phyloP scores from a whole-genome alignment of 352 stramenopile genomes.

The Globisporangium orthogonon region DNA sequence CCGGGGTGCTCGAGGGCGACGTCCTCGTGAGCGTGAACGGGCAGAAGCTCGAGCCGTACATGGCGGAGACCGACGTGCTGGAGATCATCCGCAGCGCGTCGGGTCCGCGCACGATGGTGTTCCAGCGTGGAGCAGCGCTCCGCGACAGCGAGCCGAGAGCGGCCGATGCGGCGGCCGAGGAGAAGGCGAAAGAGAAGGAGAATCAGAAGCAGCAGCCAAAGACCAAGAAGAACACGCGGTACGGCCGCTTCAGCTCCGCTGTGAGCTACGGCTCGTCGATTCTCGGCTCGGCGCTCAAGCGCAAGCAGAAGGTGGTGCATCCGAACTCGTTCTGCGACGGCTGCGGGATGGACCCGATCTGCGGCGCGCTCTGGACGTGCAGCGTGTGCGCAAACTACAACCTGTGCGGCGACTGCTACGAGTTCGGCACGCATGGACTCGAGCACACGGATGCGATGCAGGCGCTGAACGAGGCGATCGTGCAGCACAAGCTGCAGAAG shows the following conservation, averaged over 20 bases:
- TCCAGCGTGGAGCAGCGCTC: conserved; percentile 26
- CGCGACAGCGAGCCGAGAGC: conserved; percentile 28
- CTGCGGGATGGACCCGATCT: conserved; percentile 65
- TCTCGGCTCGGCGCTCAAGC: conserved; percentile 56
- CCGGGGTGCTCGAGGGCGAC: conserved; percentile 51
- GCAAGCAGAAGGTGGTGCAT: conserved; percentile 63
- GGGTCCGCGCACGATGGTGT: conserved; percentile 46
- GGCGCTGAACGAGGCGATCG: conserved; percentile 57
- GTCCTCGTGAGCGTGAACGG: conserved; percentile 58
- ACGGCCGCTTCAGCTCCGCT: conserved; percentile 49
- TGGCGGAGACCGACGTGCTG: conserved; percentile 53
- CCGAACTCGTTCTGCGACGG: conserved; percentile 61
- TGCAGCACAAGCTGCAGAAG: conserved; percentile 65
- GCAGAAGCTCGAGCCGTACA: conserved; percentile 48
- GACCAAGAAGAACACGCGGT: conserved; percentile 39
- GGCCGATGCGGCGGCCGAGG: conserved; percentile 6
- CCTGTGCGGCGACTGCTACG: conserved; percentile 66
- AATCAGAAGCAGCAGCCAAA: conserved; percentile 2
- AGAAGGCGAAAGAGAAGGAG: background rate
- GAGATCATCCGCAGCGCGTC: conserved; percentile 50
- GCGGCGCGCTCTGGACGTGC: conserved; percentile 60
- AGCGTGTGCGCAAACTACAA: conserved; percentile 69
- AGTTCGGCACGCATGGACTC: conserved; percentile 62
- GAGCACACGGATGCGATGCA: conserved; percentile 70
- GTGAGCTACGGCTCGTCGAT: conserved; percentile 56